A percentile compares a stretch with the other conserved stretches of the same genome.
Evolutionary conservation across 2,329 filamentous ascomycete genomes (phyloP).

Genomic region (Colletotrichum destructivum): DNA sequence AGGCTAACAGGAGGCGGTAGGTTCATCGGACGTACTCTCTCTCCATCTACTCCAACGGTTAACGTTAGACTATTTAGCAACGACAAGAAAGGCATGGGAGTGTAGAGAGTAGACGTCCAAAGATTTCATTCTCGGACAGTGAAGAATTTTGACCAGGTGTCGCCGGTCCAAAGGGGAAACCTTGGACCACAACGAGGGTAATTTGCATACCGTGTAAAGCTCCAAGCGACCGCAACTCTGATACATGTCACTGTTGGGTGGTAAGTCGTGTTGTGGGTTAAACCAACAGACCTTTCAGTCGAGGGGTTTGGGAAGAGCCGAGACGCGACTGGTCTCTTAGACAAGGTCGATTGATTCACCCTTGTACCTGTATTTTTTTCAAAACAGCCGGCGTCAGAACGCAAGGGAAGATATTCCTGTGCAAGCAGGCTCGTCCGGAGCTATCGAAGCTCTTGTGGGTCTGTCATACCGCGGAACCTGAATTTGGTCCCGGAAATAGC

Average conservation of each 20-base stretch:
- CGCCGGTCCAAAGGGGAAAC: too few species aligned
- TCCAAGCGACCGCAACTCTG: too few species aligned
- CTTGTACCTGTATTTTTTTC: not conserved
- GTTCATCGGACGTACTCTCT: too few species aligned
- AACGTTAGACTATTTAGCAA: too few species aligned
- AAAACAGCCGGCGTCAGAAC: not conserved
- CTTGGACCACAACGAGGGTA: too few species aligned
- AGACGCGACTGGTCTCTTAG: not conserved
- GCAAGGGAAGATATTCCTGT: not conserved
- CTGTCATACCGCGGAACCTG: not conserved
- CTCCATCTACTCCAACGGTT: too few species aligned
- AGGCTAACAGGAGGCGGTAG: too few species aligned
- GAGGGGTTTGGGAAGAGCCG: not conserved
- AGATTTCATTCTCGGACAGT: too few species aligned
- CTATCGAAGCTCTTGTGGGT: not conserved
- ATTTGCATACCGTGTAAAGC: too few species aligned
- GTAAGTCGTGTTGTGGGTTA: not conserved
- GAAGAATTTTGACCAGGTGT: too few species aligned
- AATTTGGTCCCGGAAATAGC: not conserved
- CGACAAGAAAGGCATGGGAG: not conserved
- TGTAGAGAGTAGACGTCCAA: too few species aligned
- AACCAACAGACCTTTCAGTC: slow-evolving; percentile 4
- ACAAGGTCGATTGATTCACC: not conserved
- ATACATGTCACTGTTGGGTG: not conserved
- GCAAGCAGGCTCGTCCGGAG: not conserved